Conservation (phyloP, 2,329 filamentous ascomycete genomes). For the Thelonectria olida region DNA sequence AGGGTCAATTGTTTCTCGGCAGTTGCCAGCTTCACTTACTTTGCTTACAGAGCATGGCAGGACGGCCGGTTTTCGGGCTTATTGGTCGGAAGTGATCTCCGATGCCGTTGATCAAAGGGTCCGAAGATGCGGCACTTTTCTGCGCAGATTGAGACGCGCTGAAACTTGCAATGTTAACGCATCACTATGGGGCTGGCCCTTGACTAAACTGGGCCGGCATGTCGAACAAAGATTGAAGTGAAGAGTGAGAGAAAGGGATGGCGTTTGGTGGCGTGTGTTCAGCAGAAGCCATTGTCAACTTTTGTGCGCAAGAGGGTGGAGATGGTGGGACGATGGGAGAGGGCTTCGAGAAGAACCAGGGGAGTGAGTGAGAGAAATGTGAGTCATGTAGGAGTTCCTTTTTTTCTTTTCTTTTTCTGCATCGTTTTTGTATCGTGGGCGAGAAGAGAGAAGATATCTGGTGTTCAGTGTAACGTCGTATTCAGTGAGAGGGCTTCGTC, state of each 20-base stretch:
- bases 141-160: neutral
- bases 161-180: neutral
- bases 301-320: conserved; percentile 13
- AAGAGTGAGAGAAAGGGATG: neutral
- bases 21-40: no score
- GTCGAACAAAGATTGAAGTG: no score
- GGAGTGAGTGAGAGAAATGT: neutral
- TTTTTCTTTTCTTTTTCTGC: neutral
- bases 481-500: no score
- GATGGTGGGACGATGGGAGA: conserved; percentile 10
- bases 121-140: neutral
- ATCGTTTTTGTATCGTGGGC: no score
- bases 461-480: no score
- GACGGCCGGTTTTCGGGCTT: neutral
- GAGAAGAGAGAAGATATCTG: no score
- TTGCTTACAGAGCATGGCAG: neutral
- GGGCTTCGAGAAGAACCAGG: conserved; percentile 18
- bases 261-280: no score
- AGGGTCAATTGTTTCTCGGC: neutral
- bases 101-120: neutral
- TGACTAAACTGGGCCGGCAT: neutral
- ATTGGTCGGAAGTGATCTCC: neutral
- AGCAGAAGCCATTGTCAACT: neutral
- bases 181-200: neutral
- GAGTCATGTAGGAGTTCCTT: conserved; percentile 3